Base-by-base conservation (phyloP, 2,329 filamentous ascomycete genomes). In the Aspergillus bombycis region DNA sequence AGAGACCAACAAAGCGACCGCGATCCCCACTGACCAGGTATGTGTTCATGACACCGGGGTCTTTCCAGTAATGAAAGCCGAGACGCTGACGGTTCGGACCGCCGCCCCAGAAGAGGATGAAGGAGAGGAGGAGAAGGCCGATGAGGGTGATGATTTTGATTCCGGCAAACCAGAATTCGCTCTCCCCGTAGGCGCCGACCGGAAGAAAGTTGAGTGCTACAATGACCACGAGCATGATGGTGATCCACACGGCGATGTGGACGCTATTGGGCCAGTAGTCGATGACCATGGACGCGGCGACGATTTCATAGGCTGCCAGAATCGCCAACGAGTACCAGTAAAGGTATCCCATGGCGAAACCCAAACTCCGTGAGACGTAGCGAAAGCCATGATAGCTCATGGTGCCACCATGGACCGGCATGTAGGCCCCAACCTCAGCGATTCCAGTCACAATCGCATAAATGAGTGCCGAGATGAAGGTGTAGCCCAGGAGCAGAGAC, bases 221-320 rank as follows among this genome's bases (percentile, higher is more conserved):
- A 54, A 91, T 85, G 21, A 91, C 80, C 3, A 87, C 76, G 65
- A 91, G 82, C 65, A 88, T 79, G 64, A 88, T 84, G 4, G 85
- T 85, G 58, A 84, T 83, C 82, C 82, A 84, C 7, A 81, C 80
- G 1, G 79, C 80, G 8, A 81, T 74, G 48, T 80, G 78, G 56
- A 82, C 76, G 21, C 71, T 70, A 4, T 77, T 73, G 12, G 77
- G 70, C 88, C 88, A 91, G 72, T 86, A 90, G 64, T 86, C 78
- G 64, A 91, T 88, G 34, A 91, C 81, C n/a, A 90, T 83, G 46
- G 85, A 84, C 14, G 88, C 87, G 9, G 89, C 89, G 0, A 86
- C 86, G 64, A 91, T 88, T 75, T 91, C 89, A 62, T 86, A 84
- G 55, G 80, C 81, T 0, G 84, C 78, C 43, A 82, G 71, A 34